phyloP scores from a whole-genome alignment of 2,329 filamentous ascomycete species.

The Ophiostoma novo-ulmi region DNA sequence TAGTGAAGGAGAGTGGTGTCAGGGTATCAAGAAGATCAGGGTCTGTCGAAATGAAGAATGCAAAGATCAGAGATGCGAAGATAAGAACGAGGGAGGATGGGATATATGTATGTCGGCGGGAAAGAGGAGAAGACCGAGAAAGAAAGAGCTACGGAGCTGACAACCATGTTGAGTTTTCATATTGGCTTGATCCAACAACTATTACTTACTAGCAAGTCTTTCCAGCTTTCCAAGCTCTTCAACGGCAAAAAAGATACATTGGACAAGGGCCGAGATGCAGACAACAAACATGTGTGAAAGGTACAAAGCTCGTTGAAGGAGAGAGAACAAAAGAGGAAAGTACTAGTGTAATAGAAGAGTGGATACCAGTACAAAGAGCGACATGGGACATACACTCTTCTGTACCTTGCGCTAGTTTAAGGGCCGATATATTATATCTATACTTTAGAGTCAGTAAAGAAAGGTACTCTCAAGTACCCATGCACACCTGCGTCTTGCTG shows the following conservation, averaged over 20 bases:
- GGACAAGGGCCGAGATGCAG: background rate
- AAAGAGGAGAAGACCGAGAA: background rate
- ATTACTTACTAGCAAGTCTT: background rate
- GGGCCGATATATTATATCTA: fast-evolving
- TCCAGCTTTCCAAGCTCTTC: background rate
- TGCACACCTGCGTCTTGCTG: background rate
- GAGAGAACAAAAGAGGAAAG: slow-evolving; percentile 13
- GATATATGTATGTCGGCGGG: background rate
- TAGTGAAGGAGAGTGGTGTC: background rate
- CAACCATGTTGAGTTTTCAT: background rate
- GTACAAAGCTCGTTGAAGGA: background rate
- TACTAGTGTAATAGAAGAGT: background rate
- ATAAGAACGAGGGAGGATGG: background rate
- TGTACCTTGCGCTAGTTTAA: background rate
- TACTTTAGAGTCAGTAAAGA: background rate
- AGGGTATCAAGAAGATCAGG: background rate
- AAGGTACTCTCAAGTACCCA: background rate
- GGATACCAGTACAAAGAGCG: background rate
- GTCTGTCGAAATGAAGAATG: background rate
- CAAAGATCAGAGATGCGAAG: background rate
- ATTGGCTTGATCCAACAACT: background rate
- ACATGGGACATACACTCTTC: background rate
- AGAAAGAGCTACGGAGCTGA: background rate
- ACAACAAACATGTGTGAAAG: background rate
- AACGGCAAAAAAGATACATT: background rate